Conservation (phyloP, 1,284 basidiomycete species). For the Marasmius sp. region DNA sequence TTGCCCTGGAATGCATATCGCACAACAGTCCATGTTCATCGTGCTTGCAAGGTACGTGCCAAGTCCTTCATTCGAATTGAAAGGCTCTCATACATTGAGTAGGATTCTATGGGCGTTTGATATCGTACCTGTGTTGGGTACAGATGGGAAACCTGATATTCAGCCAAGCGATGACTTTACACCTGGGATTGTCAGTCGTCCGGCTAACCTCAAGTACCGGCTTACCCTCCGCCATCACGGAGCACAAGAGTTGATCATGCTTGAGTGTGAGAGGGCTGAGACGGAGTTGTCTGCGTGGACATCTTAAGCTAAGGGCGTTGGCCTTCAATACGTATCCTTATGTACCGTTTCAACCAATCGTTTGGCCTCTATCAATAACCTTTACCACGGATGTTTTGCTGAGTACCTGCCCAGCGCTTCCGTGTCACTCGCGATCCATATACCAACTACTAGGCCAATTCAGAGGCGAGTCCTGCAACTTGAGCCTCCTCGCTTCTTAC, state of each 20-base stretch:
- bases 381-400: background rate
- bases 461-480: too few relatives aligned
- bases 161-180: conserved; percentile 24
- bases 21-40: conserved; percentile 27
- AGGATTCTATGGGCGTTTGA: conserved; percentile 31
- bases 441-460: too few relatives aligned
- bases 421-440: background rate
- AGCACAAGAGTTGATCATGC: conserved; percentile 14
- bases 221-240: conserved; percentile 19
- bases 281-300: conserved; percentile 20
- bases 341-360: background rate
- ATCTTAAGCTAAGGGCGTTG: background rate
- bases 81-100: background rate
- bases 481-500: too few relatives aligned
- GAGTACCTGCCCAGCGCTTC: background rate
- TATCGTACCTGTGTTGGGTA: conserved; percentile 21
- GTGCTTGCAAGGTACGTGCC: conserved; percentile 22
- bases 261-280: conserved; percentile 22
- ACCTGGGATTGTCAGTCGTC: conserved; percentile 22
- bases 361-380: background rate
- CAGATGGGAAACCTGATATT: conserved; percentile 17
- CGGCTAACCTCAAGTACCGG: conserved; percentile 22
- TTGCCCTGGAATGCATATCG: conserved; percentile 19
- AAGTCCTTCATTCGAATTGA: background rate
- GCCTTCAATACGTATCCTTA: background rate